Base-by-base conservation (phyloP, 352 stramenopile genomes). In the Phytophthora quininea region DNA sequence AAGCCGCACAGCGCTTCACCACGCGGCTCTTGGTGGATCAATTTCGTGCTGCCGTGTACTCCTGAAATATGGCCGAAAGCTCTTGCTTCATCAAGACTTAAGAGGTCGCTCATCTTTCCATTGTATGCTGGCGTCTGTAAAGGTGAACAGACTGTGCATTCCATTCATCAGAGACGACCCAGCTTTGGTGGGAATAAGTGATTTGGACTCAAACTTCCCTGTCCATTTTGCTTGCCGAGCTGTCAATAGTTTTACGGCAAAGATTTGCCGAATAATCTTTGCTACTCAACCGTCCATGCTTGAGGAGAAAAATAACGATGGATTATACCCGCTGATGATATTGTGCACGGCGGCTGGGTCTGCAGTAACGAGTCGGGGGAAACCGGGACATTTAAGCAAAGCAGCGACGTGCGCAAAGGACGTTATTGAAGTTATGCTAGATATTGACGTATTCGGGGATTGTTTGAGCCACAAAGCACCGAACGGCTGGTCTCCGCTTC, bases 211-310 rank as follows among this genome's bases (percentile, higher is more conserved):
- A 0, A 79, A 76, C 42, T 79, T 79, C 43, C 77, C 84, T 3
- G 80, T 93, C 58, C 82, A 93, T 43, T 93, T 82, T 58, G 85
- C 78, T 4, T 91, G 77, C n/a, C 74, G 76, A 52, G 71, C 53
- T 37, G 54, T 91, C 27, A 91, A 84, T 53, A 37, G 58, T 12
- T 63, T 59, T 30, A 89, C 81, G 4, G 71, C 83, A 4, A 68
- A 76, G 37, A 82, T 91, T 45, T 77, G 72, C 38, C 64, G 65
- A 19, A 54, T 82, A 8, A 79, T 91, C n/a, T 64, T 93, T 48
- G 33, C 56, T 58, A 52, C 70, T 9, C 62, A 88, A 43, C 59
- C 82, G 4, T 58, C 56, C 29, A 73, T 74, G 53, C 46, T 82
- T 42, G 42, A 73, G 1, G 72, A 90, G 51, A 80, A 70, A 52